Evolutionary conservation across 139 green algal species (phyloP), one percentile per base, ranked within the genome.

Genomic region (Chlamydomonas sphaeroides): DNA sequence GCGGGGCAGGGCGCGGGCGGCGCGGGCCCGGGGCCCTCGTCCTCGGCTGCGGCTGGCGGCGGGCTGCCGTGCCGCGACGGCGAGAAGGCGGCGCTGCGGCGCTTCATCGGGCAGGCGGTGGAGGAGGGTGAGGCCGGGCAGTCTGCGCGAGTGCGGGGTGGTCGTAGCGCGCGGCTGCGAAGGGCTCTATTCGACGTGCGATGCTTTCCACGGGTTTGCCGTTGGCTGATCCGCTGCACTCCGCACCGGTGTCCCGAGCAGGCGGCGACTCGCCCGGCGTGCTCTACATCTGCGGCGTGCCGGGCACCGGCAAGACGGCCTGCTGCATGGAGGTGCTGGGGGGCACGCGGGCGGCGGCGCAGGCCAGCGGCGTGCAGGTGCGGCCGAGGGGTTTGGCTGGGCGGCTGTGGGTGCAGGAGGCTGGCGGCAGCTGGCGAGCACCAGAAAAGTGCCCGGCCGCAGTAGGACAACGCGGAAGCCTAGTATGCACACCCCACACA

Each of bases 231-330:
- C n/a, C n/a, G n/a, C n/a, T n/a, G n/a, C n/a, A n/a, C n/a, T n/a
- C n/a, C n/a, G n/a, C n/a, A n/a, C n/a, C n/a, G n/a, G n/a, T n/a
- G n/a, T n/a, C n/a, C n/a, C n/a, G n/a, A n/a, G n/a, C n/a, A 92
- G 88, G 83, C 30, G 80, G 84, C 32, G 56, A 69, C 5, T 74
- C 66, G 28, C 69, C 65, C 4, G 94, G 95, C 68, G 65, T 98
- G 91, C 81, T 99, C 77, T 99, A 99, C 88, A 93, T 99, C 61
- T 96, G 89, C 49, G 97, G 97, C 26, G 96, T 99, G 69, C 97
- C 97, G 0, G 97, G 97, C 51, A 99, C 97, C 0, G 97, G 97
- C 84, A 99, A 99, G 92, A 99, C 97, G 5, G 97, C 97, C 23
- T 96, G 93, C 0, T 92, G 98, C 49, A 93, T 88, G 78, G 91